phyloP scores from a whole-genome alignment of 1,139 yeast genomes.

The Kurtzmaniella natalensis region DNA sequence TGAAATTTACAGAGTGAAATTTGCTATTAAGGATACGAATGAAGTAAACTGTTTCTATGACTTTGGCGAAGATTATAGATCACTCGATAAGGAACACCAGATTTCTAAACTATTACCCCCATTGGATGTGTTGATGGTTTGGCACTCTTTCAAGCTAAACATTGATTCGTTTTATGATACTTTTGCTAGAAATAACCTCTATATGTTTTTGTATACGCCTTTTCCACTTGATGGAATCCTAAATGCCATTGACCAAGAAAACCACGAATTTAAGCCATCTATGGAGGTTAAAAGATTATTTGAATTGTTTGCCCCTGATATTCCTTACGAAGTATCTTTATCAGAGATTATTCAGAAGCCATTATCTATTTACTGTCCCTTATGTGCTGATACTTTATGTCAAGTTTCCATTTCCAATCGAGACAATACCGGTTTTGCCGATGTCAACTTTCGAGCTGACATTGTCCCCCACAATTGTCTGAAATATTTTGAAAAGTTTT shows the following conservation, averaged over 20 bases:
- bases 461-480: too few relatives aligned
- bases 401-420: slow-evolving; percentile 15
- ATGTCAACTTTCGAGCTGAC: slow-evolving; percentile 11
- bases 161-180: slow-evolving; percentile 23
- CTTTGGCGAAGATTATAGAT: neutral
- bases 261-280: slow-evolving; percentile 17
- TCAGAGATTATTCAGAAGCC: neutral
- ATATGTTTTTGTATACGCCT: slow-evolving; percentile 18
- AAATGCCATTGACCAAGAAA: slow-evolving; percentile 17
- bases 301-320: neutral
- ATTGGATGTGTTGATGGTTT: slow-evolving; percentile 28
- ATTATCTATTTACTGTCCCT: slow-evolving; percentile 14
- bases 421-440: slow-evolving; percentile 19
- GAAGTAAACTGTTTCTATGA: neutral
- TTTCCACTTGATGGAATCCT: slow-evolving; percentile 22
- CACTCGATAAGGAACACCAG: neutral
- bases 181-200: slow-evolving; percentile 19
- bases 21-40: neutral
- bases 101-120: slow-evolving; percentile 19
- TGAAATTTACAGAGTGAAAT: neutral
- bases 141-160: slow-evolving; percentile 21
- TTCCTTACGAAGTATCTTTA: neutral
- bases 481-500: too few relatives aligned
- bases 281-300: neutral
- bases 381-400: slow-evolving; percentile 12